Conservation (phyloP, 768 basidiomycete species). For the Boletus reticulatus region DNA sequence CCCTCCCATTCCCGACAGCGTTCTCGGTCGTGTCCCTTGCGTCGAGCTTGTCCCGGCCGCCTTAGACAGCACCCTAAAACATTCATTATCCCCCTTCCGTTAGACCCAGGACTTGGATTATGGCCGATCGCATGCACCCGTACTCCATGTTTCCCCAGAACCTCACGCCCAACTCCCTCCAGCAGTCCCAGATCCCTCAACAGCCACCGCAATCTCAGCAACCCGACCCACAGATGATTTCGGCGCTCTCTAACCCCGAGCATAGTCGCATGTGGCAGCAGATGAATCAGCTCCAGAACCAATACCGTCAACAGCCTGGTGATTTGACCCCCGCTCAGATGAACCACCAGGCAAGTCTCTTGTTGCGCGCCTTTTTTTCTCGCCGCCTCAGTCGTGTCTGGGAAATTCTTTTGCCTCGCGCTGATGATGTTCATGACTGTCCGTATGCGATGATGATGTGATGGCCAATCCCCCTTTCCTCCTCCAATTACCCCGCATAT, state of each 20-base stretch:
- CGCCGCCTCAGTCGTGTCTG: constrained; percentile 6
- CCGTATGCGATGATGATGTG: constrained; percentile 12
- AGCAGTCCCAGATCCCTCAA: constrained; percentile 42
- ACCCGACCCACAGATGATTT: constrained; percentile 37
- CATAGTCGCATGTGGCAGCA: constrained; percentile 57
- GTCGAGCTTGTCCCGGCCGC: constrained; percentile 21
- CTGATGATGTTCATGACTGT: constrained; percentile 13
- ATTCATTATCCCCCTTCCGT: constrained; percentile 27
- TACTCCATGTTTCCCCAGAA: constrained; percentile 53
- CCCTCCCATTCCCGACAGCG: constrained; percentile 28
- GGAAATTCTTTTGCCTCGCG: constrained; percentile 14
- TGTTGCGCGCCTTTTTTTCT: constrained; percentile 12
- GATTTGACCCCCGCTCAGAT: constrained; percentile 41
- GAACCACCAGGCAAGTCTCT: constrained; percentile 46
- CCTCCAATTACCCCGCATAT: constrained; percentile 5
- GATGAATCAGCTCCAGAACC: constrained; percentile 45
- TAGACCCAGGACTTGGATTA: constrained; percentile 37
- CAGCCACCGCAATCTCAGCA: constrained; percentile 45
- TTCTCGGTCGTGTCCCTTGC: constrained; percentile 22
- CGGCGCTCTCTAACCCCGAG: constrained; percentile 48
- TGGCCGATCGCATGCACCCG: constrained; percentile 61
- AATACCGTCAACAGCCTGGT: constrained; percentile 43
- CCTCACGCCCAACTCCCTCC: constrained; percentile 44
- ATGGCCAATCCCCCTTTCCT: constrained; percentile 20
- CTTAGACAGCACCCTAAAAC: constrained; percentile 31